Percentiles rank a stretch among this genome's conserved stretches.
Evolutionary conservation across 1,284 basidiomycete species (phyloP).

Genomic region (Omphalotus olearius): DNA sequence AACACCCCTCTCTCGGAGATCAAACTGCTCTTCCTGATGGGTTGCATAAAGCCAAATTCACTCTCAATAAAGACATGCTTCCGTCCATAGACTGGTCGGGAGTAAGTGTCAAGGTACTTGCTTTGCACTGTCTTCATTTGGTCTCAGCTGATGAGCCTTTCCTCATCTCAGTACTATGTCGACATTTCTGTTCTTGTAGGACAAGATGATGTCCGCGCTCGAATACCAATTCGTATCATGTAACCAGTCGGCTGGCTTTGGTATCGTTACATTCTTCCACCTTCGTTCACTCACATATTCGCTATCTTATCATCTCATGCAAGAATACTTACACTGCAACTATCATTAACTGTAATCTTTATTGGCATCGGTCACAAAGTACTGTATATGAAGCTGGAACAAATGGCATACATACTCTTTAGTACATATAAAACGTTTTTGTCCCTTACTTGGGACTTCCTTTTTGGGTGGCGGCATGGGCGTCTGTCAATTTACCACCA

Average conservation of each 20-base stretch:
- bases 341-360: conserved; percentile 5
- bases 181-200: conserved; percentile 62
- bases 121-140: conserved; percentile 1
- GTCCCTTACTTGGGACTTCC: not conserved
- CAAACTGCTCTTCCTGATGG: conserved; percentile 57
- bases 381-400: not conserved
- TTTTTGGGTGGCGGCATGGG: not conserved
- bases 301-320: not conserved
- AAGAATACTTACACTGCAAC: not conserved
- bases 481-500: too few relatives aligned
- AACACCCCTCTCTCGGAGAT: conserved; percentile 44
- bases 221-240: conserved; percentile 53
- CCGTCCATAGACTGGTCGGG: conserved; percentile 62
- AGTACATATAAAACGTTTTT: not conserved
- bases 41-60: conserved; percentile 53
- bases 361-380: not conserved
- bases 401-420: too few relatives aligned
- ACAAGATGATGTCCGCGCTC: conserved; percentile 54
- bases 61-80: conserved; percentile 52
- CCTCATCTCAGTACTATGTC: conserved; percentile 57
- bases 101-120: conserved; percentile 58
- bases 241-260: conserved; percentile 24
- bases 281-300: not conserved
- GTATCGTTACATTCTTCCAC: conserved; percentile 5
- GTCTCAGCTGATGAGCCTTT: conserved; percentile 1